phyloP scores from a whole-genome alignment of 2,329 filamentous ascomycete genomes.

The Didymella arachidicola region DNA sequence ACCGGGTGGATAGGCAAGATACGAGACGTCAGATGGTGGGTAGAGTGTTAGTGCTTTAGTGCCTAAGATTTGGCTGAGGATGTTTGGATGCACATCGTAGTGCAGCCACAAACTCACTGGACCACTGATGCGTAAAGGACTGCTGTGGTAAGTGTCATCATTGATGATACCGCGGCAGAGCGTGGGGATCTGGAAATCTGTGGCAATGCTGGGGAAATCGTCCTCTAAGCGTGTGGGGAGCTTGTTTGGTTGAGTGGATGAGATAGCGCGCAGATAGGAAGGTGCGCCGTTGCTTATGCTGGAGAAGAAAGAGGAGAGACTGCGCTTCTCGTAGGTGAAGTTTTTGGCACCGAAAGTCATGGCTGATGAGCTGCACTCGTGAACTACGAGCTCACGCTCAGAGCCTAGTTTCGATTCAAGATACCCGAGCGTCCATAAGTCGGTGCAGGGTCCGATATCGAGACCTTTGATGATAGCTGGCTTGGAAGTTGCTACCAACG shows the following conservation, averaged over 20 bases:
- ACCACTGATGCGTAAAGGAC: conserved; percentile 79
- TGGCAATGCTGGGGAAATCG: conserved; percentile 75
- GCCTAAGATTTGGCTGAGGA: conserved; percentile 80
- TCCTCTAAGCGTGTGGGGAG: conserved; percentile 71
- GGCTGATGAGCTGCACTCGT: conserved; percentile 68
- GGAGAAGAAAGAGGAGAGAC: conserved; percentile 72
- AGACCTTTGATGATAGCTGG: conserved; percentile 72
- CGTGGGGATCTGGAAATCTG: conserved; percentile 74
- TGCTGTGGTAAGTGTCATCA: conserved; percentile 70
- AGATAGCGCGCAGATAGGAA: conserved; percentile 82
- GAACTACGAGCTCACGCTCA: conserved; percentile 70
- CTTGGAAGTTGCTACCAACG: conserved; percentile 64
- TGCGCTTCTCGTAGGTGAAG: conserved; percentile 75
- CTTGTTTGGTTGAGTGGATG: conserved; percentile 71
- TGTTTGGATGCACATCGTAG: conserved; percentile 89
- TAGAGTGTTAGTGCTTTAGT: conserved; percentile 78
- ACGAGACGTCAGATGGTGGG: conserved; percentile 75
- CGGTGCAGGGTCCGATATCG: conserved; percentile 71
- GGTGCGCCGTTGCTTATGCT: conserved; percentile 64
- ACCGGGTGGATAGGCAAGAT: conserved; percentile 75
- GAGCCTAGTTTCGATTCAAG: conserved; percentile 61
- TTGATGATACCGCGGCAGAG: conserved; percentile 59
- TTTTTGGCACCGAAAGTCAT: conserved; percentile 89
- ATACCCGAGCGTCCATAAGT: conserved; percentile 73
- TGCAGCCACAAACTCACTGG: conserved; percentile 88